phyloP scores from a whole-genome alignment of 2,329 filamentous ascomycete genomes.

The Fusarium brevicatenulatum region DNA sequence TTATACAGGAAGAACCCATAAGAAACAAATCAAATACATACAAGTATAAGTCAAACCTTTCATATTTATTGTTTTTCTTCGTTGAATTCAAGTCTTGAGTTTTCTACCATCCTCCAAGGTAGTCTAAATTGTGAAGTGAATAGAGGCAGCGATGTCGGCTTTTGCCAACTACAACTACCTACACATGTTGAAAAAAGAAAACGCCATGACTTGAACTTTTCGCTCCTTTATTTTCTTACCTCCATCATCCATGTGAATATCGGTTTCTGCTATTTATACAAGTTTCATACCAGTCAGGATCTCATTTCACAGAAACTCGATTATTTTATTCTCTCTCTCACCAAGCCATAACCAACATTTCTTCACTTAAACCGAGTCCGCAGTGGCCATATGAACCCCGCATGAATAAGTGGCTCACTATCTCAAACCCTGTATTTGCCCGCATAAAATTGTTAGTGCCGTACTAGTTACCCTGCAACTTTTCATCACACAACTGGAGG shows the following conservation, averaged over 20 bases:
- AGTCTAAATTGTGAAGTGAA: background rate
- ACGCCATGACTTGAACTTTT: background rate
- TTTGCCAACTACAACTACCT: too few species aligned
- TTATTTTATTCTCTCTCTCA: background rate
- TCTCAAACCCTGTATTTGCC: background rate
- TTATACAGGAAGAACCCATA: background rate
- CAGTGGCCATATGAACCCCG: slow-evolving; percentile 32
- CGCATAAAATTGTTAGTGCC: slow-evolving; percentile 25
- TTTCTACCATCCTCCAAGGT: background rate
- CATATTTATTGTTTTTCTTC: background rate
- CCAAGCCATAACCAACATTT: background rate
- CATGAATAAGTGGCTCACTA: slow-evolving; percentile 33
- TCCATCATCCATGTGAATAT: background rate
- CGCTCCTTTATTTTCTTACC: background rate
- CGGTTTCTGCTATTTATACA: background rate
- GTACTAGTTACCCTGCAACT: slow-evolving; percentile 7
- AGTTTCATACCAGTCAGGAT: too few species aligned
- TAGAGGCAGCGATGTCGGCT: background rate
- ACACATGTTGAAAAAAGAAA: background rate
- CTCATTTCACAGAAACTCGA: too few species aligned
- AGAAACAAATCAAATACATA: too few species aligned
- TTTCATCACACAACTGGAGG: slow-evolving; percentile 38
- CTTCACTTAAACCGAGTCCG: background rate
- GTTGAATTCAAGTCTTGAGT: background rate
- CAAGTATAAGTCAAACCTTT: background rate